phyloP scores from a whole-genome alignment of 345 rosid genomes.

The Euphorbia lathyris region DNA sequence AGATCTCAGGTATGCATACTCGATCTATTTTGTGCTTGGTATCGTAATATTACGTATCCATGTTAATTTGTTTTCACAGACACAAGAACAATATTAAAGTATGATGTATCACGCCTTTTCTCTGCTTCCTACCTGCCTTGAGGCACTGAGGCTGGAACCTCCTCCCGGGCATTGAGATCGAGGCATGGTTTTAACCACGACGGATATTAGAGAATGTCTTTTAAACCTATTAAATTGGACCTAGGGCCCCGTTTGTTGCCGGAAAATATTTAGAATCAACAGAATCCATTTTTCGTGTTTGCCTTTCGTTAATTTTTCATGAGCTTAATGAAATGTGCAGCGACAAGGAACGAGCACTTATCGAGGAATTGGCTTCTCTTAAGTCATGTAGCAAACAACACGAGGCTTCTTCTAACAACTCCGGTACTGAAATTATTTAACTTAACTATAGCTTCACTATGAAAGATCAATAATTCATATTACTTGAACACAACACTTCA shows the following conservation, averaged over 20 bases:
- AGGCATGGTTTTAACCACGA: too few species aligned
- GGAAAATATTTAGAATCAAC: not conserved
- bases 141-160: too few species aligned
- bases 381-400: constrained; percentile 37
- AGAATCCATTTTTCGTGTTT: not conserved
- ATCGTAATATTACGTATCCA: not conserved
- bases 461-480: not conserved
- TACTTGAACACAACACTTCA: constrained; percentile 8
- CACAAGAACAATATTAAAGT: too few species aligned
- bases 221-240: not conserved
- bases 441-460: not conserved
- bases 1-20: constrained; percentile 50
- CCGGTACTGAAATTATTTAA: constrained; percentile 30
- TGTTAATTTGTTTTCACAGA: not conserved
- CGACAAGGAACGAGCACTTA: constrained; percentile 54
- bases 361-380: constrained; percentile 62
- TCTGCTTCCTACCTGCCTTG: too few species aligned
- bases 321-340: constrained; percentile 38
- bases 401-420: constrained; percentile 20
- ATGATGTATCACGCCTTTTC: too few species aligned
- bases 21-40: constrained; percentile 5
- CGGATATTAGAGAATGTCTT: not conserved
- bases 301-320: constrained; percentile 1
- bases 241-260: too few species aligned
- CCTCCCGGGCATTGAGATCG: too few species aligned